These are phyloP conservation scores for Lepidium campestre DNA, from an alignment of 441 rosid genomes.

Conservation along the genomic window DNA sequence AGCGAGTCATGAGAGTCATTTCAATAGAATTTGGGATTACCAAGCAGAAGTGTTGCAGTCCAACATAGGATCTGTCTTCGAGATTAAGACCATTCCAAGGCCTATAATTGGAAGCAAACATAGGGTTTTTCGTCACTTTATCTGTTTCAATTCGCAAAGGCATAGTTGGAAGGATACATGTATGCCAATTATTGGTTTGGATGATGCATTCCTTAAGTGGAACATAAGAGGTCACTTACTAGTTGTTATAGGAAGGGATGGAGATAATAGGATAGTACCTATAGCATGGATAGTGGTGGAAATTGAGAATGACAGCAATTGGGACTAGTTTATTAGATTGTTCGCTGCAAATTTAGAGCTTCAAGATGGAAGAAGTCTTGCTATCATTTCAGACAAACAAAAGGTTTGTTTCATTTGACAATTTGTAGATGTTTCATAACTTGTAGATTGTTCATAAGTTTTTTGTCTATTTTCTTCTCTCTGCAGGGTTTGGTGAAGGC, in stretches of 20 bases:
- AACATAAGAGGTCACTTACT: background rate
- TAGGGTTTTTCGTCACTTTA: background rate
- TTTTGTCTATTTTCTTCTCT: too few species aligned
- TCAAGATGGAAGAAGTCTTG: too few species aligned
- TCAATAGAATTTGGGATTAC: background rate
- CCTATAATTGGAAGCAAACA: background rate
- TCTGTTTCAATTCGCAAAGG: background rate
- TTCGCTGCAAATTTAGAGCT: too few species aligned
- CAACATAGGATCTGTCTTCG: background rate
- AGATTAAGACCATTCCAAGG: background rate
- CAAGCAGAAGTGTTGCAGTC: background rate
- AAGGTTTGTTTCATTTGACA: too few species aligned
- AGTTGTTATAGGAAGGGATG: background rate
- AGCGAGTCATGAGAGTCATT: background rate
- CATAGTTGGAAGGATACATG: background rate
- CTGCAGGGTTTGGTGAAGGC: too few species aligned
- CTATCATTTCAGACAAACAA: too few species aligned
- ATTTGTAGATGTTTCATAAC: too few species aligned
- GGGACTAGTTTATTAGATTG: too few species aligned
- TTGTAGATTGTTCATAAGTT: too few species aligned
- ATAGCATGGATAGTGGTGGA: background rate
- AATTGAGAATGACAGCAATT: background rate
- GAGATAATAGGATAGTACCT: background rate
- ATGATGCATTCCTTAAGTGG: background rate
- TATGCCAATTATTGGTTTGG: background rate